Evolutionary conservation across 306 rosid genomes (phyloP).

Genomic region (Lupinus albus): DNA sequence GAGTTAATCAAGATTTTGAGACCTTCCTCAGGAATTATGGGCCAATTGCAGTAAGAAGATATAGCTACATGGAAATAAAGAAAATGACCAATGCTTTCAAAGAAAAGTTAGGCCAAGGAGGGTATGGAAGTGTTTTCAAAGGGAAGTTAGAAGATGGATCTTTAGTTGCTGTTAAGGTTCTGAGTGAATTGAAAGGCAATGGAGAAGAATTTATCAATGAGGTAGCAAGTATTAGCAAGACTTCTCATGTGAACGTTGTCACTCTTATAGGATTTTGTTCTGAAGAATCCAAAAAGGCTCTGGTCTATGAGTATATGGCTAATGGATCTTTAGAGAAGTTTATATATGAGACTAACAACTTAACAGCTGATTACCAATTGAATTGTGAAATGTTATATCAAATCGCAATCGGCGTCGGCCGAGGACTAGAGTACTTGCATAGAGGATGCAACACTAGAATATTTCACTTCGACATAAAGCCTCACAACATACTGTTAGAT

Average conservation of each 20-base stretch:
- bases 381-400: constrained; percentile 16
- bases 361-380: background rate
- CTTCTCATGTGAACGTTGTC: constrained; percentile 41
- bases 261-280: constrained; percentile 28
- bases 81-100: constrained; percentile 39
- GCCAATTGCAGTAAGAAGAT: constrained; percentile 30
- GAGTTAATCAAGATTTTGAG: background rate
- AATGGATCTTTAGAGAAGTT: constrained; percentile 45
- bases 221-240: constrained; percentile 37
- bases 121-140: constrained; percentile 44
- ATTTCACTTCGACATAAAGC: constrained; percentile 43
- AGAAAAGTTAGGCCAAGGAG: constrained; percentile 44
- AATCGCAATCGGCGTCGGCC: constrained; percentile 41
- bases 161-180: constrained; percentile 38
- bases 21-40: constrained; percentile 1
- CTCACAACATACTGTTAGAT: constrained; percentile 31
- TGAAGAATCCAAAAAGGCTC: constrained; percentile 33
- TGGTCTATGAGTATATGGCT: constrained; percentile 39
- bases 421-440: constrained; percentile 42
- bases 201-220: constrained; percentile 44
- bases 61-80: constrained; percentile 36
- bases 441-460: constrained; percentile 37
- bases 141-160: constrained; percentile 13
- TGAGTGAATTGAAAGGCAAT: constrained; percentile 19
- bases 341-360: constrained; percentile 11